Conservation (phyloP, 1,284 basidiomycete species). For the Cutaneotrichosporon cyanovorans region DNA sequence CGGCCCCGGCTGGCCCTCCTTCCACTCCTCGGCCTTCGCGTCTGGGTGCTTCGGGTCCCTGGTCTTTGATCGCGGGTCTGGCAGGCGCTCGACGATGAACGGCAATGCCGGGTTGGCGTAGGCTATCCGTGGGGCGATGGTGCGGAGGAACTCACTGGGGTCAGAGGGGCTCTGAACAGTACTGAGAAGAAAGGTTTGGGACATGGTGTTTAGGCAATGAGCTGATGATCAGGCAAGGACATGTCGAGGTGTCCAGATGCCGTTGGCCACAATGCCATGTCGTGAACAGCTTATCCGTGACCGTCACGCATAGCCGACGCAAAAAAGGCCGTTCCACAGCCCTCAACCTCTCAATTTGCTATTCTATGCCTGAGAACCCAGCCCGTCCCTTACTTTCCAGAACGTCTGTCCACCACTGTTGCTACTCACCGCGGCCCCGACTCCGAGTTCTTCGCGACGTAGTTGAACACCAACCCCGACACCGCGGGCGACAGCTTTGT, state of each 20-base stretch:
- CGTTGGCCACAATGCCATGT: too few relatives aligned
- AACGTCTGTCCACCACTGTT: too few relatives aligned
- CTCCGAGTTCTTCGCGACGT: conserved; percentile 26
- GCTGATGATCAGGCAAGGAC: too few relatives aligned
- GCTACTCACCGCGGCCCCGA: conserved; percentile 33
- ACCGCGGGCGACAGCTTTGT: conserved; percentile 21
- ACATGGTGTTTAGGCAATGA: too few relatives aligned
- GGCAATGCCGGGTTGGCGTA: conserved; percentile 36
- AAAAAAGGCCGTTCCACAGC: too few relatives aligned
- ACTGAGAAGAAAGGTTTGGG: too few relatives aligned
- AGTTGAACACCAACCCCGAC: conserved; percentile 22
- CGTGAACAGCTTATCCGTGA: too few relatives aligned
- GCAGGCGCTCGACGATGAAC: conserved; percentile 25
- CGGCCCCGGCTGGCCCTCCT: conserved; percentile 16
- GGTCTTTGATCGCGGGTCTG: conserved; percentile 22
- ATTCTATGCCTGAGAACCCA: too few relatives aligned
- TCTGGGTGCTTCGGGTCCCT: conserved; percentile 22
- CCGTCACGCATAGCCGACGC: too few relatives aligned
- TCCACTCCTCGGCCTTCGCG: conserved; percentile 7
- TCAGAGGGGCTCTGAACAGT: background rate
- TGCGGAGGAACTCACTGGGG: conserved; percentile 31
- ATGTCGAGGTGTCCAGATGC: too few relatives aligned
- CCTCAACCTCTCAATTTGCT: too few relatives aligned
- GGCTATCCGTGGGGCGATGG: conserved; percentile 32
- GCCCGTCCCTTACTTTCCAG: too few relatives aligned